phyloP scores from a whole-genome alignment of 1,139 yeast genomes.

The Debaryomyces sp. region DNA sequence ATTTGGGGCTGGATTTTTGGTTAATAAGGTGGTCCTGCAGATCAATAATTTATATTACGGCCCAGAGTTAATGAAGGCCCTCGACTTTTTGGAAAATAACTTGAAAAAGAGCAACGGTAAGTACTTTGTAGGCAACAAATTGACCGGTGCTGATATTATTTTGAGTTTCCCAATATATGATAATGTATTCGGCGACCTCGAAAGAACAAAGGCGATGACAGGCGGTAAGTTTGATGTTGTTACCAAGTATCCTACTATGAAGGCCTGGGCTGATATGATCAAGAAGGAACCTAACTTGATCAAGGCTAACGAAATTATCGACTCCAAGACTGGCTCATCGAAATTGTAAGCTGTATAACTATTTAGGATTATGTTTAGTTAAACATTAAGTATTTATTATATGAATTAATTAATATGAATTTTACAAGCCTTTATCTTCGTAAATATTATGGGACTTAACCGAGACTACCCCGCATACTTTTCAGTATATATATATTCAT shows the following conservation, averaged over 20 bases:
- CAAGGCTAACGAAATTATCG: constrained; percentile 23
- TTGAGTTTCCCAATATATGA: constrained; percentile 37
- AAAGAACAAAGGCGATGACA: constrained; percentile 12
- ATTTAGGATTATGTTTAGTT: background rate
- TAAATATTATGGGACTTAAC: background rate
- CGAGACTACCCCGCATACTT: background rate
- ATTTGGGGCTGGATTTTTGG: constrained; percentile 28
- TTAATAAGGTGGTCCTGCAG: constrained; percentile 23
- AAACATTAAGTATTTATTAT: background rate
- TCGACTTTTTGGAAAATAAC: constrained; percentile 33
- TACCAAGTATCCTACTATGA: constrained; percentile 26
- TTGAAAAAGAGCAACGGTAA: constrained; percentile 26
- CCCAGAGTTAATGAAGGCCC: constrained; percentile 27
- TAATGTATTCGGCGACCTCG: constrained; percentile 20
- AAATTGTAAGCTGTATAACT: background rate
- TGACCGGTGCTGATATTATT: constrained; percentile 44
- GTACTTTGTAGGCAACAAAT: constrained; percentile 39
- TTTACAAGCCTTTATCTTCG: background rate
- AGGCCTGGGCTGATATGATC: constrained; percentile 28
- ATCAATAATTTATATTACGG: constrained; percentile 32
- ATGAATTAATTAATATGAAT: background rate
- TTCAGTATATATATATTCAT: background rate
- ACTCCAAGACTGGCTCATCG: constrained; percentile 11
- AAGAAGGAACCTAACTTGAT: constrained; percentile 20
- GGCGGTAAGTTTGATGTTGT: constrained; percentile 13